Conservation (phyloP, 75 land plant species). For the Pinus taeda region DNA sequence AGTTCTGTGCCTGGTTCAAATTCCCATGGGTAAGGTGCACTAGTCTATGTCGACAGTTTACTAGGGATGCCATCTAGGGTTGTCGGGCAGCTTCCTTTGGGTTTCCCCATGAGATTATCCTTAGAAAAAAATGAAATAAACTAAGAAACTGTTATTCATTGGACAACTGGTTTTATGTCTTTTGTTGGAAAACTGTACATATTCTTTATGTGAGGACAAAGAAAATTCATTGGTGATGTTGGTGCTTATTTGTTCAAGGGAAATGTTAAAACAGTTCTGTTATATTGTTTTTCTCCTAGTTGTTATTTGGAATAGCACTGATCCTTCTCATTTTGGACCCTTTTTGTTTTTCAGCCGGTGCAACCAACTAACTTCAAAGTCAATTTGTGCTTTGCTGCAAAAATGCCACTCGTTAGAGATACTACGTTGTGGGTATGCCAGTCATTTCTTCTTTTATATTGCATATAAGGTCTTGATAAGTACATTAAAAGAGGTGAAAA, state of each 20-base stretch:
- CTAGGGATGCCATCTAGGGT: no score
- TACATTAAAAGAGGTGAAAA: no score
- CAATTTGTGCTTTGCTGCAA: constrained; percentile 58
- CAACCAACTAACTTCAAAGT: constrained; percentile 43
- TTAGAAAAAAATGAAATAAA: background rate
- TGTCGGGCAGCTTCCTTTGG: no score
- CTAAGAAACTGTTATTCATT: background rate
- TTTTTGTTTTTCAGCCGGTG: constrained; percentile 55
- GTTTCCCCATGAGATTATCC: no score
- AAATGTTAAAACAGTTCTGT: background rate
- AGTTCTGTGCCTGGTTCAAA: no score
- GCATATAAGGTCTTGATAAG: background rate
- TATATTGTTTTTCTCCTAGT: background rate
- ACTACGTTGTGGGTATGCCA: constrained; percentile 84
- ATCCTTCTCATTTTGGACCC: background rate
- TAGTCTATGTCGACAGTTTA: no score
- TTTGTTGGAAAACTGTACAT: background rate
- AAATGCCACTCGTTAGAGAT: constrained; percentile 59
- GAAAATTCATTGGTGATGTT: background rate
- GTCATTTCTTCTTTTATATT: background rate
- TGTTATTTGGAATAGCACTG: background rate
- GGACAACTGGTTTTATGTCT: background rate
- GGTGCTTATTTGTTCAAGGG: background rate
- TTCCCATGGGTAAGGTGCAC: no score
- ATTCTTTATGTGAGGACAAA: background rate